Conservation (phyloP, 2,329 filamentous ascomycete species). For the Endoconidiophora laricicola region DNA sequence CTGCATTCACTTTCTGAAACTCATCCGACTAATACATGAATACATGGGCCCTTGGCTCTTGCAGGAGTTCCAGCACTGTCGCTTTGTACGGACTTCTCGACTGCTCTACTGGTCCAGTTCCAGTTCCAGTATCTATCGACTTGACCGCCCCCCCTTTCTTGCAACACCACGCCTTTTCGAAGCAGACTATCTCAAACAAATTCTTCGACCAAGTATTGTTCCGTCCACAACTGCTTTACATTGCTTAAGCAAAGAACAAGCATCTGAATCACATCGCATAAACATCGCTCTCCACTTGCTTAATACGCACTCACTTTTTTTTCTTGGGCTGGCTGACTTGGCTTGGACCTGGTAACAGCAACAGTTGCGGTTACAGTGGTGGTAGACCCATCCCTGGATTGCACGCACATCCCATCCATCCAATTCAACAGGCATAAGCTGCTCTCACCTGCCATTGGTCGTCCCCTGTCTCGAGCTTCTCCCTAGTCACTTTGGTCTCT, state of each 20-base stretch:
- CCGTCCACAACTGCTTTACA: neutral
- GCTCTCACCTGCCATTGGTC: slow-evolving; percentile 2
- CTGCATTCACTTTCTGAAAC: neutral
- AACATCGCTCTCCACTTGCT: neutral
- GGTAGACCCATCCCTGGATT: too few relatives aligned
- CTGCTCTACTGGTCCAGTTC: neutral
- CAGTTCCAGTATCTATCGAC: neutral
- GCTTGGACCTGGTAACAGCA: too few relatives aligned
- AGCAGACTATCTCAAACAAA: neutral
- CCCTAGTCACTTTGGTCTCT: neutral
- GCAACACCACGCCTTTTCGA: neutral
- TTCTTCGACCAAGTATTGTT: neutral
- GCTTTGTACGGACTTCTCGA: neutral
- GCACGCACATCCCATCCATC: neutral
- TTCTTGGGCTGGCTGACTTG: too few relatives aligned
- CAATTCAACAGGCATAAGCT: slow-evolving; percentile 1
- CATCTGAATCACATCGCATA: neutral
- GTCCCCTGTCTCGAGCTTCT: neutral
- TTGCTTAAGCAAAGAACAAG: neutral
- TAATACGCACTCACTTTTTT: neutral
- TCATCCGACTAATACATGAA: neutral
- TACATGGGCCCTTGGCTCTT: neutral
- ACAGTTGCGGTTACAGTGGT: too few relatives aligned
- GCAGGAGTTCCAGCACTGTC: neutral
- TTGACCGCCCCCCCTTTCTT: neutral